Percentiles rank a stretch among this genome's conserved stretches.
Evolutionary conservation across 2,329 filamentous ascomycete species (phyloP).

Genomic region (Orbilia javanica): DNA sequence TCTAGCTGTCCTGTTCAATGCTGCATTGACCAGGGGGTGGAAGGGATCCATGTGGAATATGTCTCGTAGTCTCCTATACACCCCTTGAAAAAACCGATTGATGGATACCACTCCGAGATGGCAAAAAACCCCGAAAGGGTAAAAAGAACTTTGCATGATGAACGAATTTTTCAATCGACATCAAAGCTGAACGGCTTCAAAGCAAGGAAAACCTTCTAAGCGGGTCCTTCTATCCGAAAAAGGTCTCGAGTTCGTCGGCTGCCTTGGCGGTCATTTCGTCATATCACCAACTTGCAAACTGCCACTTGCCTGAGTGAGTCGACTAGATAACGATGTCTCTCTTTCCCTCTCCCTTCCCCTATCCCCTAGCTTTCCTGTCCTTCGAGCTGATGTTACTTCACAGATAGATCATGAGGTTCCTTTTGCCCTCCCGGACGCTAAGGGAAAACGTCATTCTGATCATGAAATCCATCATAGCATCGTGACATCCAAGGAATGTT

Average conservation of each 20-base stretch:
- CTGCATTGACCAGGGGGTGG: conserved; percentile 37
- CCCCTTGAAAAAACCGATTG: not conserved
- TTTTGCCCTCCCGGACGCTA: conserved; percentile 18
- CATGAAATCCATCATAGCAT: conserved; percentile 28
- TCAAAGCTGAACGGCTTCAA: conserved; percentile 31
- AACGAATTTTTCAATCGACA: conserved; percentile 17
- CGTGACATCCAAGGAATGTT: conserved; percentile 23
- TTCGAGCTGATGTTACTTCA: not conserved
- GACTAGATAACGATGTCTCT: conserved; percentile 18
- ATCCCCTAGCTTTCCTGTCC: not conserved
- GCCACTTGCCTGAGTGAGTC: conserved; percentile 37
- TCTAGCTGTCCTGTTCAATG: conserved; percentile 5
- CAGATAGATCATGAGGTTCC: conserved; percentile 19
- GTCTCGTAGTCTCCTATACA: not conserved
- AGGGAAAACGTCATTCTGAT: conserved; percentile 46
- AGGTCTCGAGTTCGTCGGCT: conserved; percentile 25
- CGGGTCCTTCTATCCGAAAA: conserved; percentile 50
- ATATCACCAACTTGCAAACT: conserved; percentile 45
- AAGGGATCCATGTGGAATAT: conserved; percentile 22
- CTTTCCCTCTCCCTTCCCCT: not conserved
- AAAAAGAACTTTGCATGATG: conserved; percentile 32
- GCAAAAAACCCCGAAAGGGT: conserved; percentile 6
- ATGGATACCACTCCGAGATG: conserved; percentile 1
- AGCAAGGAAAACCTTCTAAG: not conserved
- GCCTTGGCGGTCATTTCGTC: conserved; percentile 50